Conservation (phyloP, 495 filamentous ascomycete species). For the Hypoxylon perforatum region DNA sequence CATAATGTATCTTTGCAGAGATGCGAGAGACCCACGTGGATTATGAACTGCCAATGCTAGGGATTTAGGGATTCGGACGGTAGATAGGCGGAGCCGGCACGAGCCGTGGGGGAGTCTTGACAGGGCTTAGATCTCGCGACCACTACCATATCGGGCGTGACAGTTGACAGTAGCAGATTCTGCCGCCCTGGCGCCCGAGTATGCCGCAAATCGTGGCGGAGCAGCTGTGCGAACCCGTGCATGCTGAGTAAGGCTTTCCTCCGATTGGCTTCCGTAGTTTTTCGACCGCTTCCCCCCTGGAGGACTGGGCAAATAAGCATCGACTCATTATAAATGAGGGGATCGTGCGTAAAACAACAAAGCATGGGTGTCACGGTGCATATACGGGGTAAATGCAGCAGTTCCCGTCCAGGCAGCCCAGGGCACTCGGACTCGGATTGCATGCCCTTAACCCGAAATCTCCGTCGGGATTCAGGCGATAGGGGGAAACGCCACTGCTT, state of each 20-base stretch:
- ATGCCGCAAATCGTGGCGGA: conserved; percentile 13
- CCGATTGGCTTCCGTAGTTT: not conserved
- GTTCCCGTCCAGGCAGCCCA: too few species aligned
- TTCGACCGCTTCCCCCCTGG: not conserved
- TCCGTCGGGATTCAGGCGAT: too few species aligned
- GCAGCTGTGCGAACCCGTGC: not conserved
- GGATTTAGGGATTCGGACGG: too few species aligned
- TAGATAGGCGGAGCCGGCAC: too few species aligned
- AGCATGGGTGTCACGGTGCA: too few species aligned
- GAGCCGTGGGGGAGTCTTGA: not conserved
- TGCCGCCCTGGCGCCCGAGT: not conserved
- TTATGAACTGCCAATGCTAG: too few species aligned
- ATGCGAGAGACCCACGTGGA: too few species aligned
- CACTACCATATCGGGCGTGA: not conserved
- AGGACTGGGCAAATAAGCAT: conserved; percentile 6
- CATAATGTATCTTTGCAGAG: too few species aligned
- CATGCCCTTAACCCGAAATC: too few species aligned
- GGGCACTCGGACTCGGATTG: too few species aligned
- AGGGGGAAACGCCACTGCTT: too few species aligned
- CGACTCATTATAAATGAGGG: conserved; percentile 16
- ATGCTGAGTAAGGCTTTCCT: not conserved
- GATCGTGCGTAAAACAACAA: conserved; percentile 3
- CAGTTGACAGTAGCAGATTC: not conserved
- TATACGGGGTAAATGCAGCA: too few species aligned
- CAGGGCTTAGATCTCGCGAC: not conserved